These are phyloP conservation scores for Sugiyamaella paludigena DNA, from an alignment of 1,139 yeast genomes.

Conservation along the genomic window DNA sequence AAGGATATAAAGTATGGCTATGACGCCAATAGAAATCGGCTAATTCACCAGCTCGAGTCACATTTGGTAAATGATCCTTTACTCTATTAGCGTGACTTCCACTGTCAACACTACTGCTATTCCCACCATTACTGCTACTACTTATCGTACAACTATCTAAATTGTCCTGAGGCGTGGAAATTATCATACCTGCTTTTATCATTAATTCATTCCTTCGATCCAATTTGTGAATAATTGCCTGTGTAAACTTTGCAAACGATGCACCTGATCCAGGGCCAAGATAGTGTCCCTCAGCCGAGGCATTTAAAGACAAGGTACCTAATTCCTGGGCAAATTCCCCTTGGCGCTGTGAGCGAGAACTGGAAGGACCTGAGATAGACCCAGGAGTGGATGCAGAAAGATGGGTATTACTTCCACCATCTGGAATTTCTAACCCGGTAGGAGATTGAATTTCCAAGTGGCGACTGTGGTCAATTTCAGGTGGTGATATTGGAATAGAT, in stretches of 20 bases:
- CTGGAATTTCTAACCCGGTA: no score
- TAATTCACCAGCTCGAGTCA: slow-evolving; percentile 20
- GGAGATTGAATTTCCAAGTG: no score
- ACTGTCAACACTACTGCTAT: no score
- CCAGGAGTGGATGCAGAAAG: background rate
- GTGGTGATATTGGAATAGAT: background rate
- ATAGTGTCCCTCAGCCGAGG: slow-evolving; percentile 26
- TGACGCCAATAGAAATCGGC: slow-evolving; percentile 27
- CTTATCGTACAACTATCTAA: background rate
- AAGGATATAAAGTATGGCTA: slow-evolving; percentile 26
- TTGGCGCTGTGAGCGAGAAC: background rate
- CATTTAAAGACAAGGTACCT: slow-evolving; percentile 22
- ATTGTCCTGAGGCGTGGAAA: background rate
- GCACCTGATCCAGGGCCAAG: slow-evolving; percentile 29
- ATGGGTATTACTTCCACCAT: no score
- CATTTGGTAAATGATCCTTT: slow-evolving; percentile 15
- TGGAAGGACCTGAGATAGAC: background rate
- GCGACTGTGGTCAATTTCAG: background rate
- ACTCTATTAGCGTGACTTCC: no score
- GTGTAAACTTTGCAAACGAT: slow-evolving; percentile 27
- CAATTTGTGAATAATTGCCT: slow-evolving; percentile 21
- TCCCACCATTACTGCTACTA: no score
- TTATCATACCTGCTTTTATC: slow-evolving; percentile 16
- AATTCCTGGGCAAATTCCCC: slow-evolving; percentile 19
- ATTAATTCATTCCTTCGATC: slow-evolving; percentile 18